Percentiles rank a stretch among this genome's conserved stretches.
Evolutionary conservation across 495 filamentous ascomycete species (phyloP).

Genomic region (Usnea hakonensis): DNA sequence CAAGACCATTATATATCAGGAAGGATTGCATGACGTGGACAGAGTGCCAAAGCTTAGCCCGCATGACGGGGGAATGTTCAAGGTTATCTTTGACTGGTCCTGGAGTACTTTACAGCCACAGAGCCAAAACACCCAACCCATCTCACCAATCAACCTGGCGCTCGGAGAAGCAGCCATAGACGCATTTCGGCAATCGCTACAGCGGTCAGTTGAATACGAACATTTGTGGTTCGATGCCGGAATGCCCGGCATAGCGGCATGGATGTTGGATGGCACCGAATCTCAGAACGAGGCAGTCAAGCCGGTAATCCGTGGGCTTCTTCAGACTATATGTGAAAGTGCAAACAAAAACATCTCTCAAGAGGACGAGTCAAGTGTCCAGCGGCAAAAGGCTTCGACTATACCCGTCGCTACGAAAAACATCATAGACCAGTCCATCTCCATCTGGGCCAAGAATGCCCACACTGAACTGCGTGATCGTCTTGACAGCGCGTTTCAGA

Average conservation of each 20-base stretch:
- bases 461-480: slow-evolving; percentile 76
- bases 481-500: slow-evolving; percentile 65
- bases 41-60: slow-evolving; percentile 42
- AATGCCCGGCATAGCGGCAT: slow-evolving; percentile 55
- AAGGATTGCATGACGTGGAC: slow-evolving; percentile 51
- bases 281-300: slow-evolving; percentile 43
- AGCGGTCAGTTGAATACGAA: slow-evolving; percentile 63
- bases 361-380: slow-evolving; percentile 39
- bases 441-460: slow-evolving; percentile 65
- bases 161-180: slow-evolving; percentile 51
- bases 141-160: slow-evolving; percentile 48
- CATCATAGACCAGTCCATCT: slow-evolving; percentile 49
- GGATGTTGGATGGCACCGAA: slow-evolving; percentile 52
- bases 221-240: slow-evolving; percentile 65
- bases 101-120: slow-evolving; percentile 25
- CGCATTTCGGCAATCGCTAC: slow-evolving; percentile 57
- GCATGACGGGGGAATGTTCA: slow-evolving; percentile 39
- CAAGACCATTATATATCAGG: slow-evolving; percentile 64
- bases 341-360: slow-evolving; percentile 46
- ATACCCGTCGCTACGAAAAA: slow-evolving; percentile 38
- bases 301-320: slow-evolving; percentile 53
- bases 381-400: slow-evolving; percentile 29
- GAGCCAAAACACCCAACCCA: slow-evolving; percentile 13
- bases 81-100: slow-evolving; percentile 45
- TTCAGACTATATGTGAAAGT: slow-evolving; percentile 57